Evolutionary conservation across 331 rosid species (phyloP), one percentile per base, ranked within the genome.

Genomic region (Acacia concinna): DNA sequence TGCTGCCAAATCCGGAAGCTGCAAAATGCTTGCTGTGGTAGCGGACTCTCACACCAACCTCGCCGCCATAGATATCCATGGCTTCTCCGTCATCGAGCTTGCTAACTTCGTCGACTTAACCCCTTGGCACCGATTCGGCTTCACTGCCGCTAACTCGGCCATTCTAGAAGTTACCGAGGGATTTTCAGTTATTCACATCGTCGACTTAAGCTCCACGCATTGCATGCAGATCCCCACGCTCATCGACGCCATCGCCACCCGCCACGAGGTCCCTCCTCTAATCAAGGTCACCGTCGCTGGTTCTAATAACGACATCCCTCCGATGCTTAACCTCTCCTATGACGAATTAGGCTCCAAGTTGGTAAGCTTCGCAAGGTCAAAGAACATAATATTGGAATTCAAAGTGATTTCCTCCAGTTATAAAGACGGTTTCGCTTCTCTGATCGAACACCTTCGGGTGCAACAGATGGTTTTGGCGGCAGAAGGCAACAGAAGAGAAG

Each of bases 171-270:
- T 97, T 1, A 82, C 87, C 4, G 94, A 93, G 5, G 98, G 97
- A 1, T 90, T 71, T 81, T 81, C 99, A 0, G 84, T 82, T 18
- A 51, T 95, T 31, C 99, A 95, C 78, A 83, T 95, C 31, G 97
- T 95, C 1, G 97, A 95, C 72, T 68, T 95, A 9, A 90, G 94
- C 81, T 59, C 82, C 43, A 93, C 97, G 25, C 98, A 91, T 76
- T 95, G 99, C 92, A 95, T 95, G 99, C 99, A 95, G 76, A 90
- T 95, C 68, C 99, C 99, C 0, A 93, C 98, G 4, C 92, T 95
- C 0, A 82, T 95, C 20, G 99, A 95, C 31, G 91, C 98, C 35
- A 83, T 95, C 17, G 91, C 99, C 1, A 75, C 69, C 63, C 98
- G 97, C 17, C 91, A 78, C 28, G 96, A 88, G 9, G 80, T 77